Evolutionary conservation across 2,329 filamentous ascomycete species (phyloP).

Genomic region (Fusarium buharicum): DNA sequence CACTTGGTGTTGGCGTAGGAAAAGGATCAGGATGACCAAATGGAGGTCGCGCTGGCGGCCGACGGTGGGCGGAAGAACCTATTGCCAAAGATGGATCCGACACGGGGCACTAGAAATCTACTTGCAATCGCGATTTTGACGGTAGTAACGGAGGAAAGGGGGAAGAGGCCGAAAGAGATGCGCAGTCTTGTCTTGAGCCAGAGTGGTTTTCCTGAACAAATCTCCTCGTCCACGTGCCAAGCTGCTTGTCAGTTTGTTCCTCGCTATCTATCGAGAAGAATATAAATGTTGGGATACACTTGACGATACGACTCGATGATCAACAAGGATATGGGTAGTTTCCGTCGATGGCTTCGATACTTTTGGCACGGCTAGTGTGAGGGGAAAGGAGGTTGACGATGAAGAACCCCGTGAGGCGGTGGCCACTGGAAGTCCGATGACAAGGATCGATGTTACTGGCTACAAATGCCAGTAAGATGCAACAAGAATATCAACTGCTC

Average conservation of each 20-base stretch:
- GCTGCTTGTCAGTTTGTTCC: background rate
- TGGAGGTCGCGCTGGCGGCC: background rate
- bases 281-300: background rate
- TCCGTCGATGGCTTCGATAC: conserved; percentile 3
- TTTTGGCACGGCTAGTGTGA: background rate
- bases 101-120: background rate
- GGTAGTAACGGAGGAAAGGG: background rate
- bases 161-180: background rate
- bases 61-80: background rate
- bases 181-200: background rate
- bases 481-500: background rate
- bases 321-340: background rate
- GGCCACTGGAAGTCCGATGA: conserved; percentile 4
- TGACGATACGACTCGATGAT: background rate
- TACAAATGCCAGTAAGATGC: conserved; percentile 2
- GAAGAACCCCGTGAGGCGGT: background rate
- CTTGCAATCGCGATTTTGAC: background rate
- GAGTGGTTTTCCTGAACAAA: background rate
- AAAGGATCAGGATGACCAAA: background rate
- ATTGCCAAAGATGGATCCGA: background rate
- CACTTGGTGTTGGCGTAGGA: background rate
- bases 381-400: background rate
- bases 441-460: conserved; percentile 8
- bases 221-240: background rate
- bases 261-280: background rate